phyloP scores from a whole-genome alignment of 176 grass and related monocot species.

The Oryza punctata region DNA sequence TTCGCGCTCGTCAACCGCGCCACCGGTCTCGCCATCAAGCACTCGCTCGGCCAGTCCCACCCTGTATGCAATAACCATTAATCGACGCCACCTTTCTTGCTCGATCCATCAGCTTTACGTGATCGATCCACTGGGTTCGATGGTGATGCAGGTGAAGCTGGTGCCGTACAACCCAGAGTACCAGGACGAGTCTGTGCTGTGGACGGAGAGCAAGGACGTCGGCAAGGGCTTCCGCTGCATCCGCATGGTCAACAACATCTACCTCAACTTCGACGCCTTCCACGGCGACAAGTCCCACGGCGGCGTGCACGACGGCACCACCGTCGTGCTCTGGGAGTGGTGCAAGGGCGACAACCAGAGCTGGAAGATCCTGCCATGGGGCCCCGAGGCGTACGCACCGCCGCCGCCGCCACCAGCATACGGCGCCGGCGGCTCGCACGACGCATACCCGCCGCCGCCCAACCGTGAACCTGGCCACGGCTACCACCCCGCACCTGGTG shows the following conservation, averaged over 20 bases:
- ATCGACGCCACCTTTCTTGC: neutral
- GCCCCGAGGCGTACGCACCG: conserved; percentile 26
- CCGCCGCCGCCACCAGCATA: neutral
- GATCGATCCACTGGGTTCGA: neutral
- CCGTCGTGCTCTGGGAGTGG: conserved; percentile 80
- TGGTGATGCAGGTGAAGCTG: conserved; percentile 43
- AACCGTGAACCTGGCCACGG: neutral
- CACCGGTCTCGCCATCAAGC: conserved; percentile 70
- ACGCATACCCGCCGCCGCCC: conserved; percentile 13
- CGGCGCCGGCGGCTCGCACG: neutral
- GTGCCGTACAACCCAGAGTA: conserved; percentile 44
- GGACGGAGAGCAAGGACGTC: conserved; percentile 70
- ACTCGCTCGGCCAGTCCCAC: conserved; percentile 63
- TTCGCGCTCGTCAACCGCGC: conserved; percentile 75
- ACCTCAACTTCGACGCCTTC: conserved; percentile 74
- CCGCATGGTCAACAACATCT: conserved; percentile 80
- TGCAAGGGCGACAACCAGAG: conserved; percentile 69
- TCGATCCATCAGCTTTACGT: neutral
- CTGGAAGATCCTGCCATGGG: conserved; percentile 74
- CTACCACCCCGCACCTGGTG: neutral
- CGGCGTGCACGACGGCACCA: conserved; percentile 70
- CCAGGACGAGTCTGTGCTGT: conserved; percentile 56
- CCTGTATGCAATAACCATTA: neutral
- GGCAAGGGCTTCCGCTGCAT: conserved; percentile 82
- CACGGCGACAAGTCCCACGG: conserved; percentile 76